Conservation (phyloP, 169 alveolate genomes). For the Cryptosporidium meleagridis region DNA sequence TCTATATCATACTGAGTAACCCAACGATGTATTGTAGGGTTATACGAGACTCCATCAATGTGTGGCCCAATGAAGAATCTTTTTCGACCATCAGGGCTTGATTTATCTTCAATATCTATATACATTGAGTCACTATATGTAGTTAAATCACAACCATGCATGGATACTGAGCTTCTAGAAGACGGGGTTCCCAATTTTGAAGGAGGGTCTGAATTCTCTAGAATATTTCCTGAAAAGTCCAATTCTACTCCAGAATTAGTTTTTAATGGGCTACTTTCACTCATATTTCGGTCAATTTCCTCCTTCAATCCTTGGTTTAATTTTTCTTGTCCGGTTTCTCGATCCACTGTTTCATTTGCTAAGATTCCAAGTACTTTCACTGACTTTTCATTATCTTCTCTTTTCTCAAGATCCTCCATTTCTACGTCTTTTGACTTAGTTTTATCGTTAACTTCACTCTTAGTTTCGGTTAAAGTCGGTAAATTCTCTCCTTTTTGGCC, state of each 20-base stretch:
- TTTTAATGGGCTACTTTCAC: neutral
- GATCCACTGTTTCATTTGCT: neutral
- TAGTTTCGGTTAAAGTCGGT: neutral
- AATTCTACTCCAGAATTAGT: neutral
- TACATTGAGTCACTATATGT: conserved; percentile 29
- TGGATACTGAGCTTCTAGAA: conserved; percentile 12
- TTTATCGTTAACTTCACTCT: neutral
- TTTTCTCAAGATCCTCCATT: neutral
- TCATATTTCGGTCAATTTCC: neutral
- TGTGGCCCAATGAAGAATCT: conserved; percentile 70
- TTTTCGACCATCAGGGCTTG: conserved; percentile 28
- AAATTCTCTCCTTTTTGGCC: neutral
- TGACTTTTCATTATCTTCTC: neutral
- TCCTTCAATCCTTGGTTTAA: neutral
- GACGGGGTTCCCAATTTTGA: conserved; percentile 1
- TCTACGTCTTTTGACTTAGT: neutral
- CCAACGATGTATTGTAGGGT: conserved; percentile 70
- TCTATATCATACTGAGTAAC: conserved; percentile 67
- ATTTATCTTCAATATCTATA: conserved; percentile 49
- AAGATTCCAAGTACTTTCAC: neutral
- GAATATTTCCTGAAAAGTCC: neutral
- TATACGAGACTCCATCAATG: conserved; percentile 53
- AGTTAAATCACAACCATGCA: neutral
- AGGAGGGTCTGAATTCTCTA: neutral
- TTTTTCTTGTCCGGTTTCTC: neutral